Evolutionary conservation across 768 basidiomycete species (phyloP), one percentile per base, ranked within the genome.

Genomic region (Trametes villosa): DNA sequence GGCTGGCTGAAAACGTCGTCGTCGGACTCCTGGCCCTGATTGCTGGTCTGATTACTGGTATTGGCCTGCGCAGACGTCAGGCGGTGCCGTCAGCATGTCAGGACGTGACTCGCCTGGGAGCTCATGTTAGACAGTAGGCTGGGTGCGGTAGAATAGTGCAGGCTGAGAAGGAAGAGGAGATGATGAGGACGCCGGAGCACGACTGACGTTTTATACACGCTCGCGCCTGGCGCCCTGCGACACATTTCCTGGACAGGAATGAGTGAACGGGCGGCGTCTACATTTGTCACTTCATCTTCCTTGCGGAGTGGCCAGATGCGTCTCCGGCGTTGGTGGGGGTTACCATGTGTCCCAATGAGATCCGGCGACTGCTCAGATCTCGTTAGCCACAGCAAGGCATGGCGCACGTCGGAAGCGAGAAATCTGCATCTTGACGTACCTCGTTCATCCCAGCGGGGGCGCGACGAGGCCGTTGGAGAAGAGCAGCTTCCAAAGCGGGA

Each of bases 1-100:
- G 67, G 69, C 40, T 66, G 62, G 53, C 52, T 40, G 42, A 30
- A 61, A 27, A 60, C 59, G 26, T 71, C 69, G 22, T 71, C 70
- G 13, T 67, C 70, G 6, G 68, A 68, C 11, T 67, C 66, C 41
- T 65, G 65, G 38, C 56, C 62, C 30, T 65, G 56, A 26, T 63
- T 53, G 47, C 29, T 53, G 30, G 31, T 22, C 36, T 50, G 56
- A 17, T 53, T 41, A 40, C 44, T 54, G 30, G 57, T 59, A 22
- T 29, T 26, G 18, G 64, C 24, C 59, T 61, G 57, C 9, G 33
- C 2, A 11, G 2, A 12, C 9, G 26, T 59, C 17, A 50, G 47
- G 15, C 0, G 2, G 18, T n/a, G 22, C 8, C 20, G 17, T 12
- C 27, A 12, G 24, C 7, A 4, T 8, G 27, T 29, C 12, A 1